Evolutionary conservation across 148 eudicot species (phyloP).

Genomic region (Talinum fruticosum): DNA sequence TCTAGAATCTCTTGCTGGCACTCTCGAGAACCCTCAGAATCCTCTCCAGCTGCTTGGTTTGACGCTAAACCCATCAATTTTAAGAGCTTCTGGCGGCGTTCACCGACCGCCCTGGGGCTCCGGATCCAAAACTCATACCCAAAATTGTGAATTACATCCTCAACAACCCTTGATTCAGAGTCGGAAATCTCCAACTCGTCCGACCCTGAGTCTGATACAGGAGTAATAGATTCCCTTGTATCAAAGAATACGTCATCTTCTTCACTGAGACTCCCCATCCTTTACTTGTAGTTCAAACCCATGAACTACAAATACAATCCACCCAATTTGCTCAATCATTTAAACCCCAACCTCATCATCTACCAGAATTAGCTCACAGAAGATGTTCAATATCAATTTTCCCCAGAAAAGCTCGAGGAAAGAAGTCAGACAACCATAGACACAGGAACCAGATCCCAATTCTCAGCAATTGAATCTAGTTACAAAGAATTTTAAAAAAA

Average conservation of each 20-base stretch:
- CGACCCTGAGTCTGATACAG: conserved; percentile 54
- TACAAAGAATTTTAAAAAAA: neutral
- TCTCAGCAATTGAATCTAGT: conserved; percentile 10
- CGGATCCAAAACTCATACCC: conserved; percentile 68
- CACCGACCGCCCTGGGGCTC: conserved; percentile 48
- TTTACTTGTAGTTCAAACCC: conserved; percentile 24
- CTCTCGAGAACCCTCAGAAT: conserved; percentile 15
- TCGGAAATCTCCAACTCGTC: conserved; percentile 40
- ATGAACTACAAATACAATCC: conserved; percentile 31
- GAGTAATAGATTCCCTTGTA: conserved; percentile 50
- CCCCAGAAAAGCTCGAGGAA: conserved; percentile 1
- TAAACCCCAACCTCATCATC: conserved; percentile 2
- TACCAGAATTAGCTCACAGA: conserved; percentile 2
- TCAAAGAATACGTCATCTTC: conserved; percentile 66
- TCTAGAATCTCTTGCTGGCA: conserved; percentile 20
- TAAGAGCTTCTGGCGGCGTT: conserved; percentile 62
- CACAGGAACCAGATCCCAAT: conserved; percentile 28
- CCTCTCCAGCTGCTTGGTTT: conserved; percentile 25
- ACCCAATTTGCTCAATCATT: conserved; percentile 23
- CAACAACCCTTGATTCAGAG: conserved; percentile 32
- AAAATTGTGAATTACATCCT: conserved; percentile 24
- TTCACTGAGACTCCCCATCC: conserved; percentile 35
- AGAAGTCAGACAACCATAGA: conserved; percentile 6
- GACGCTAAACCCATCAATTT: conserved; percentile 50
- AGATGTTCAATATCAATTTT: neutral